A percentile compares a stretch with the other conserved stretches of the same genome.
These are phyloP conservation scores for Coemansia sp. DNA, from an alignment of 192 early-diverging fungal species.

Conservation along the genomic window DNA sequence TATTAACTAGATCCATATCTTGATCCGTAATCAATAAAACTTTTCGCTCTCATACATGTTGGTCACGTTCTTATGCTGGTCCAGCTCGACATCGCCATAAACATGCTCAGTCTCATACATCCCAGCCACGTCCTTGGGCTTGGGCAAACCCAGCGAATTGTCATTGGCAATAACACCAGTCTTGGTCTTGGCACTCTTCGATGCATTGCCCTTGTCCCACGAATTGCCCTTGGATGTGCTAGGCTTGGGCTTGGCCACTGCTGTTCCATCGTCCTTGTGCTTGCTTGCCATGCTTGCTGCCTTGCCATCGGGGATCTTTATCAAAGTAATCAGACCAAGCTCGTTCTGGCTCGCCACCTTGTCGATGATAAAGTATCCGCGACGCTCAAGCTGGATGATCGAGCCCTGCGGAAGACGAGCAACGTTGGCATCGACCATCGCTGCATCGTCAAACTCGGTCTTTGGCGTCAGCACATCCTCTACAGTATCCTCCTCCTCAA, in stretches of 20 bases:
- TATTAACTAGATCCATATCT: neutral
- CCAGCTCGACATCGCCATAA: conserved; percentile 40
- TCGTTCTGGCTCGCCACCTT: conserved; percentile 53
- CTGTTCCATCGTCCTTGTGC: conserved; percentile 29
- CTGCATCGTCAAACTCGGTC: conserved; percentile 75
- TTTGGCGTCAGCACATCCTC: conserved; percentile 80
- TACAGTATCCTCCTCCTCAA: conserved; percentile 89
- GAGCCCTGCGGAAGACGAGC: conserved; percentile 63
- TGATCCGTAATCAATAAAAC: conserved; percentile 24
- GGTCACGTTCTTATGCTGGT: conserved; percentile 11
- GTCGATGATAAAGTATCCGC: conserved; percentile 95
- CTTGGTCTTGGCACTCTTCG: conserved; percentile 3
- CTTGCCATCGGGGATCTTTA: conserved; percentile 92
- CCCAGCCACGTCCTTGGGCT: conserved; percentile 14
- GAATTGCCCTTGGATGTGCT: conserved; percentile 24
- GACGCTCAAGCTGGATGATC: conserved; percentile 96
- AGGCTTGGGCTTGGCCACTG: neutral
- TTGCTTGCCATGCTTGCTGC: conserved; percentile 71
- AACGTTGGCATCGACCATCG: conserved; percentile 74
- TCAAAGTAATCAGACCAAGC: conserved; percentile 66
- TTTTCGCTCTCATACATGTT: conserved; percentile 37
- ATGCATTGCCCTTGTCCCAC: conserved; percentile 35
- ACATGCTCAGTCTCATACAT: conserved; percentile 39
- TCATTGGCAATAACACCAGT: neutral
- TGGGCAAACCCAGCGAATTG: conserved; percentile 15